Base-by-base conservation (phyloP, 257 asterid genomes). In the Nicotiana benthamiana region DNA sequence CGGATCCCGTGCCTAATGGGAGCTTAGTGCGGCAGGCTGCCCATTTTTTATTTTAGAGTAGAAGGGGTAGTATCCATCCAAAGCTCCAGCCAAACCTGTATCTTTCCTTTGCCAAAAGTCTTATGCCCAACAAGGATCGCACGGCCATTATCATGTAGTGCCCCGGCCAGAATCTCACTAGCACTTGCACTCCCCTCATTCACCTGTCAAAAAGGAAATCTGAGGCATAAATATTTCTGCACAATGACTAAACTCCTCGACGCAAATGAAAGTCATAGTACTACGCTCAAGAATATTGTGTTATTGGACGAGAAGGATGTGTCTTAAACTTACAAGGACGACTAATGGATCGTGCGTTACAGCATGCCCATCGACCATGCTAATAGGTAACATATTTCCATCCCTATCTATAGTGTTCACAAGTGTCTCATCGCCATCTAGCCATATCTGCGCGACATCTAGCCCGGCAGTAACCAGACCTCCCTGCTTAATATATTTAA, bases 181-280 rank as follows among this genome's bases (percentile, higher is more conserved):
- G 98, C 97, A 86, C 98, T 95, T 17, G 99, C 99, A 87, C 98
- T 95, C 70, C 92, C 99, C 84, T 92, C 99, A 24, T 95, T 93
- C 82, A 95, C 99, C 98, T 93, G 80, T 85, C 67, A 57, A 13
- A 28, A 24, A 10, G 36, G 13, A 53, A 72, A 48, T 72, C 61
- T 0, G 7, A 72, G 60, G 24, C 60, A 72, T 48, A 43, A 72
- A 46, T 15, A 13, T 72, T 43, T 40, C 57, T 40, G 26, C 77
- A 5, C 77, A 40, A 70, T 9, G 0, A 11, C 12, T 13, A 46
- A 24, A 48, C 20, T n/a, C 40, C 60, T 22, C 22, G 10, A 36
- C 10, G 22, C 61, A 26, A 72, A 72, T 48, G n/a, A 72, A 72
- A 3, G 22, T 56, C 70, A 56, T 24, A 30, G 63, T 20, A 75